Base-by-base conservation (phyloP, 805 yeast genomes). In the Cyberlindnera galapagoensis region DNA sequence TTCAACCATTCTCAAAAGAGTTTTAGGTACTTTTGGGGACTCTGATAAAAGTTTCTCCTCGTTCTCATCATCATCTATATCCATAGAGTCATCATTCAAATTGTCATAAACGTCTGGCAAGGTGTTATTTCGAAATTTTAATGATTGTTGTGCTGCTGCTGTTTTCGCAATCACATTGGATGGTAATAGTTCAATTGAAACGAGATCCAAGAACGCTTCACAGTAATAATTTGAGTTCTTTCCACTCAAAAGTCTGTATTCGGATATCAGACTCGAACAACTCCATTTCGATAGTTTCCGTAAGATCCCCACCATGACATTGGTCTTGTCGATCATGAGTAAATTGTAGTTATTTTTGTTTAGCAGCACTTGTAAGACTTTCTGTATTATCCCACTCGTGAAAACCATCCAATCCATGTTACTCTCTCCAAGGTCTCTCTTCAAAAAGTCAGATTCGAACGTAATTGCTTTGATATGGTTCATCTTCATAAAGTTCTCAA, bases 251-350 rank as follows among this genome's bases (percentile, higher is more conserved):
- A 83, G 65, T 33, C 95, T 64, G 57, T 86, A 92, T 54, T 90
- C 97, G 46, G 80, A 80, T 15, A 87, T 71, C 5, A 90, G 75
- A 13, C 94, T 79, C 16, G 88, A 75, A 51, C 81, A 80, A 46
- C 77, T 80, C 97, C 97, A 90, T 57, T 81, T 81, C 56, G 85
- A 92, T 24, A 88, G 65, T 52, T 80, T 78, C 31, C 98, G 65
- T 21, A 92, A 59, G 3, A 88, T 64, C 0, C 97, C 96, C 9
- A 86, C 73, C 13, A 88, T 67, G 9, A 92, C 74, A 37, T 81
- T 79, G 6, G 88, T 78, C 23, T 81, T 72, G 51, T 92, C 97
- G 15, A 92, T 75, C 10, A 90, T 55, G 27, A 90, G 60, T 5
- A 83, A 54, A 32, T 87, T 87, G 47, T 80, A 77, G 43, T 79